A percentile compares a stretch with the other conserved stretches of the same genome.
Evolutionary conservation across 352 stramenopile genomes (phyloP).

Genomic region (Phytophthora rubi): DNA sequence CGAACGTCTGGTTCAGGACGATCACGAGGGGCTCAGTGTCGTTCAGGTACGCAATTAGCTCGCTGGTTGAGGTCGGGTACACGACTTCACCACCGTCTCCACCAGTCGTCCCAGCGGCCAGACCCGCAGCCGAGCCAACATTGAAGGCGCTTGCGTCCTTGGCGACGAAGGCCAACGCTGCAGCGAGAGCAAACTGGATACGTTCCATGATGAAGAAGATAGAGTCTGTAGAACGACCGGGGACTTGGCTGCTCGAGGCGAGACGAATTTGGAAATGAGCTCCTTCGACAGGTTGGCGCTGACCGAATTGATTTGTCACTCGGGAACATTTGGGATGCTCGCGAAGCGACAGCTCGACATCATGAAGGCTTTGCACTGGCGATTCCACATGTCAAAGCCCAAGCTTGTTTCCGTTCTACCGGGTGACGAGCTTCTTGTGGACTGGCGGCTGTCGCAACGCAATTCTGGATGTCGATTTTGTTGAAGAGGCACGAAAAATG

Average conservation of each 20-base stretch:
- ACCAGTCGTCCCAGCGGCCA: slow-evolving; percentile 39
- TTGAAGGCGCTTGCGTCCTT: slow-evolving; percentile 22
- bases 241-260: slow-evolving; percentile 6
- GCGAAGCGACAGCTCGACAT: not conserved
- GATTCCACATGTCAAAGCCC: slow-evolving; percentile 24
- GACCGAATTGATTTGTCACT: not conserved
- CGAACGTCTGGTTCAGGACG: slow-evolving; percentile 46
- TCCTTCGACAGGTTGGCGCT: not conserved
- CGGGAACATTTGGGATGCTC: not conserved
- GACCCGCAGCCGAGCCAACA: slow-evolving; percentile 28
- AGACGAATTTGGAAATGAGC: slow-evolving; percentile 29
- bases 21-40: slow-evolving; percentile 34
- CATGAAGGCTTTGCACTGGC: not conserved
- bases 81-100: slow-evolving; percentile 32
- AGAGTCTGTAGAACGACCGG: no score
- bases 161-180: slow-evolving; percentile 11
- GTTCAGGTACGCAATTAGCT: slow-evolving; percentile 42
- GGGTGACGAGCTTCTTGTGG: slow-evolving; percentile 23
- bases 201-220: slow-evolving; percentile 16
- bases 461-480: not conserved
- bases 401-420: slow-evolving; percentile 15
- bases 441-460: not conserved
- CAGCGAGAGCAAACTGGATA: slow-evolving; percentile 15
- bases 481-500: not conserved
- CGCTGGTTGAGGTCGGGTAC: slow-evolving; percentile 31